These are phyloP conservation scores for Eucalyptus viminalis DNA, from an alignment of 345 rosid genomes.

Conservation along the genomic window DNA sequence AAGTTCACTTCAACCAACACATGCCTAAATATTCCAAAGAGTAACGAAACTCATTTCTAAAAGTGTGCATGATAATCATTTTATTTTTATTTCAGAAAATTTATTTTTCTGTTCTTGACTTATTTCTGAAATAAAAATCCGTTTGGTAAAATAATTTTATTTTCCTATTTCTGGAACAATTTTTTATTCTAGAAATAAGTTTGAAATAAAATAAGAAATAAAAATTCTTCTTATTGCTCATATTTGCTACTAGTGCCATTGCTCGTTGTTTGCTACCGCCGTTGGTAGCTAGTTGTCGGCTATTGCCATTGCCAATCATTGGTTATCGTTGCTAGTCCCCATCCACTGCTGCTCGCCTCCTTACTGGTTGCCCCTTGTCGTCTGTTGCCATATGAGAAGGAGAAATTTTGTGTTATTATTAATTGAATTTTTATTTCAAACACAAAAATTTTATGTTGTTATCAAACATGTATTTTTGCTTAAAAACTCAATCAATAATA, in stretches of 20 bases:
- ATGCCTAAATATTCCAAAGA: too few species aligned
- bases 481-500: too few species aligned
- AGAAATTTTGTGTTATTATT: too few species aligned
- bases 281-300: too few species aligned
- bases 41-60: too few species aligned
- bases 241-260: accelerated
- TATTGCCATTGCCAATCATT: accelerated
- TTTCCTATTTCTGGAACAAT: accelerated
- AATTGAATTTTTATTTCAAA: accelerated
- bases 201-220: too few species aligned
- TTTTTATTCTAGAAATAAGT: accelerated
- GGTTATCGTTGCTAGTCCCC: accelerated
- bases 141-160: too few species aligned
- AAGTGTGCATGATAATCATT: accelerated
- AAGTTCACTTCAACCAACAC: too few species aligned
- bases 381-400: accelerated
- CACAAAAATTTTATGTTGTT: too few species aligned
- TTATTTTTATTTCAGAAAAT: too few species aligned
- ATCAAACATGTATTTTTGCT: accelerated
- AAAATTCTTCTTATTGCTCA: too few species aligned
- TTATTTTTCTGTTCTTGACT: accelerated
- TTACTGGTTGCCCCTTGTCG: accelerated
- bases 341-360: accelerated
- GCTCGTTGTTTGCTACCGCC: accelerated
- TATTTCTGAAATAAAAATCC: accelerated